Conservation (phyloP, 768 basidiomycete species). For the Boletus reticulatus region DNA sequence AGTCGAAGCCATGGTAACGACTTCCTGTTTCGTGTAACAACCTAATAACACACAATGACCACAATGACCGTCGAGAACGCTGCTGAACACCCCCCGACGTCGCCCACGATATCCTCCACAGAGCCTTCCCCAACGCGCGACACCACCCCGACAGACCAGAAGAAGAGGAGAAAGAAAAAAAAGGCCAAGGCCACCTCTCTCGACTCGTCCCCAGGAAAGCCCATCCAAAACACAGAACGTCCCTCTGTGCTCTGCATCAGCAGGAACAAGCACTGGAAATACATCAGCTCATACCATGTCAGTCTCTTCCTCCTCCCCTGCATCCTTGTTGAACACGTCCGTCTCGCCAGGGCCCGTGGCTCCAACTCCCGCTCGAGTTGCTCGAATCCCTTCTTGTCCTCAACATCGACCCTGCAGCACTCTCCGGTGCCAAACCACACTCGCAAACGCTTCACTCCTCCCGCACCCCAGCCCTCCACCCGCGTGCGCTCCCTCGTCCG, state of each 20-base stretch:
- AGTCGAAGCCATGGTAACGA: conserved; percentile 10
- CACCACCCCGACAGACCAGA: conserved; percentile 34
- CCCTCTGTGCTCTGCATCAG: conserved; percentile 80
- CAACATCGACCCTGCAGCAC: conserved; percentile 71
- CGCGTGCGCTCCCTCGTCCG: conserved; percentile 24
- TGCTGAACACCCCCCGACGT: neutral
- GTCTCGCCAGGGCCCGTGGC: conserved; percentile 75
- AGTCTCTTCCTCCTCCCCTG: conserved; percentile 27
- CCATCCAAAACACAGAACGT: conserved; percentile 42
- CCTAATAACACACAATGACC: neutral
- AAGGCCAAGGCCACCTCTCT: conserved; percentile 40
- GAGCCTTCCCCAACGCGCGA: conserved; percentile 23
- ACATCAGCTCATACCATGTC: conserved; percentile 90
- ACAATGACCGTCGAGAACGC: conserved; percentile 1
- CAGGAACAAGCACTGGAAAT: conserved; percentile 92
- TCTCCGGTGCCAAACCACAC: conserved; percentile 47
- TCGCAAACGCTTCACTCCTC: conserved; percentile 34
- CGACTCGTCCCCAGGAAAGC: conserved; percentile 24
- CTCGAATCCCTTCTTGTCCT: conserved; percentile 78
- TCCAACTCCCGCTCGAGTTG: conserved; percentile 83
- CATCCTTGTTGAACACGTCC: neutral
- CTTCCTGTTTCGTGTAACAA: conserved; percentile 4
- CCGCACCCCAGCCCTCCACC: conserved; percentile 12
- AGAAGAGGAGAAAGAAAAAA: conserved; percentile 73
- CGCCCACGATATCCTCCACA: conserved; percentile 1